Evolutionary conservation across 1,284 basidiomycete genomes (phyloP).

Genomic region (Melanopsichium pennsylvanicum): DNA sequence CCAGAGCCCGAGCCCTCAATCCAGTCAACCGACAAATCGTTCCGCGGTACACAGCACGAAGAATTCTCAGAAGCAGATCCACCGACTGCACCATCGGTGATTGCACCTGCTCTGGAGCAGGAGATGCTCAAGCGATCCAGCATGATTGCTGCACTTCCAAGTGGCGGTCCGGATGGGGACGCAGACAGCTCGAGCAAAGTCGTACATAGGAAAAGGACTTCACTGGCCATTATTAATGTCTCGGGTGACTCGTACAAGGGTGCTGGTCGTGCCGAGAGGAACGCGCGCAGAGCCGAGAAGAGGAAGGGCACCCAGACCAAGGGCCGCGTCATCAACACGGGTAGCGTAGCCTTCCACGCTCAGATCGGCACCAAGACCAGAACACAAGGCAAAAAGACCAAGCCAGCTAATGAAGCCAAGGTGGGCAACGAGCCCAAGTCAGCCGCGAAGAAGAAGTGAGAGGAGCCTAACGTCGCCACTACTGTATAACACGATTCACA

Average conservation of each 20-base stretch:
- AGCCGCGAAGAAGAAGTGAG: constrained; percentile 2
- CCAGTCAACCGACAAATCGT: constrained; percentile 32
- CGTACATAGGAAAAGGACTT: constrained; percentile 8
- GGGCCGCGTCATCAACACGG: too few species aligned
- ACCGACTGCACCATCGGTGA: constrained; percentile 24
- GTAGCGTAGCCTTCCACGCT: too few species aligned
- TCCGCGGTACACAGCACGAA: constrained; percentile 51
- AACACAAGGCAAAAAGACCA: too few species aligned
- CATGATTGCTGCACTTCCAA: constrained; percentile 38
- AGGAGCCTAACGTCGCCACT: neutral
- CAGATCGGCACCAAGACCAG: too few species aligned
- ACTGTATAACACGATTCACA: constrained; percentile 4
- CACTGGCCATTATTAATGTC: constrained; percentile 34
- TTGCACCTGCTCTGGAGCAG: constrained; percentile 37
- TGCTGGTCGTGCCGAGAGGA: constrained; percentile 40
- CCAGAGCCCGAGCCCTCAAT: constrained; percentile 31
- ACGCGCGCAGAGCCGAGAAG: constrained; percentile 41
- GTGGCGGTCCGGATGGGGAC: constrained; percentile 31
- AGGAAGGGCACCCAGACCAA: constrained; percentile 16
- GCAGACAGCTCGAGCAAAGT: constrained; percentile 20
- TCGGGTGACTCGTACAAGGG: constrained; percentile 48
- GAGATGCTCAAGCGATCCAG: constrained; percentile 19
- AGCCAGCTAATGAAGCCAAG: too few species aligned
- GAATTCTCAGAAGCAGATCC: constrained; percentile 45
- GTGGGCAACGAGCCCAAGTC: constrained; percentile 3